A percentile compares a stretch with the other conserved stretches of the same genome.
These are phyloP conservation scores for Paraconiothyrium brasiliense DNA, from an alignment of 2,329 filamentous ascomycete species.

Conservation along the genomic window DNA sequence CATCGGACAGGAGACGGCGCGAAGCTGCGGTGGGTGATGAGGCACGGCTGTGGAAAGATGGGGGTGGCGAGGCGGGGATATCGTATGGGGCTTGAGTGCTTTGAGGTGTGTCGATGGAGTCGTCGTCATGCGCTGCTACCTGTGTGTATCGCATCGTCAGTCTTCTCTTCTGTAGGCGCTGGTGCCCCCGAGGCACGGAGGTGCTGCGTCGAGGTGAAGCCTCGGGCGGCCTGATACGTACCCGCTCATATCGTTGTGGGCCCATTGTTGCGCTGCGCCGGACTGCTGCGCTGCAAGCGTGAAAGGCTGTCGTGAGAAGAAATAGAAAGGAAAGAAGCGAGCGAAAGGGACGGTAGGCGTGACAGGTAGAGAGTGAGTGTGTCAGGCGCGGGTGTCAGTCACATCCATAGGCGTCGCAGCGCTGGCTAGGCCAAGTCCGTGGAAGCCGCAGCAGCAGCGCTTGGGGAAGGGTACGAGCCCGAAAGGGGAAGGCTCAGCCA, in stretches of 20 bases:
- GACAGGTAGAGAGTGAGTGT: not conserved
- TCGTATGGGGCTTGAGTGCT: constrained; percentile 43
- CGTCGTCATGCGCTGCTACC: constrained; percentile 56
- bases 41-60: constrained; percentile 87
- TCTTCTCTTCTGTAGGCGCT: constrained; percentile 13
- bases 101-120: constrained; percentile 40
- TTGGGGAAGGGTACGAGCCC: not conserved
- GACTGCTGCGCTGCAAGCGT: not conserved
- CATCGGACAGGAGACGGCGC: constrained; percentile 62
- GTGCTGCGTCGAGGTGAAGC: constrained; percentile 19
- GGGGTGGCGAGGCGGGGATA: constrained; percentile 63
- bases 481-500: constrained; percentile 10
- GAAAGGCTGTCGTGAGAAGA: constrained; percentile 12
- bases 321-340: constrained; percentile 21
- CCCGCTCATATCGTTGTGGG: constrained; percentile 59
- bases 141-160: constrained; percentile 35
- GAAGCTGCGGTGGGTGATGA: constrained; percentile 69
- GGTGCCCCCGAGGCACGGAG: constrained; percentile 22
- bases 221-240: constrained; percentile 43
- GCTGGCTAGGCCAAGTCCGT: constrained; percentile 1
- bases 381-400: constrained; percentile 19
- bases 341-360: constrained; percentile 6
- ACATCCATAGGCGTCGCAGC: constrained; percentile 1
- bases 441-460: not conserved
- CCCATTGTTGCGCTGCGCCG: constrained; percentile 51